phyloP scores from a whole-genome alignment of 2,329 filamentous ascomycete species.

The Zalaria sp. region DNA sequence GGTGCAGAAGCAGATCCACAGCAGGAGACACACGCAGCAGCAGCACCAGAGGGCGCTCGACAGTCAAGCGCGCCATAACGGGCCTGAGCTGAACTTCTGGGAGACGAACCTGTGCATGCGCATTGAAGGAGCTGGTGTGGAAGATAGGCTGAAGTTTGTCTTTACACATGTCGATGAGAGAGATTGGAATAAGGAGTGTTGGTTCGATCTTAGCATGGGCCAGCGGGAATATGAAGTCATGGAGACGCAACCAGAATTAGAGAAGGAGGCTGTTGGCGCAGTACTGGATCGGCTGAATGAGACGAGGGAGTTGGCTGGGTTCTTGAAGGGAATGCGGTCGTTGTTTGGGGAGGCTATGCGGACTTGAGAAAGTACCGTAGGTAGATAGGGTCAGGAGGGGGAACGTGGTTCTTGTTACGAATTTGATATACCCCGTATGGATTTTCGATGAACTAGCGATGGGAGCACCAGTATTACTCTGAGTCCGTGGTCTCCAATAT shows the following conservation, averaged over 20 bases:
- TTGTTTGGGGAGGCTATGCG: conserved; percentile 44
- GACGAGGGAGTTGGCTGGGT: conserved; percentile 52
- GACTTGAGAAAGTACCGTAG: no score
- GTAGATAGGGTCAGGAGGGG: no score
- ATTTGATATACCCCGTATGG: no score
- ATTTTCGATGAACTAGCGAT: no score
- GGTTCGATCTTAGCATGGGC: conserved; percentile 80
- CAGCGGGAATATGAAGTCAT: conserved; percentile 74
- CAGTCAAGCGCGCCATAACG: conserved; percentile 73
- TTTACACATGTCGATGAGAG: conserved; percentile 78
- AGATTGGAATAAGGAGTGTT: conserved; percentile 78
- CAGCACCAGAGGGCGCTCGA: conserved; percentile 63
- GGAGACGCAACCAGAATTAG: conserved; percentile 68
- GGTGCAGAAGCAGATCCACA: conserved; percentile 56
- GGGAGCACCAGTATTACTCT: no score
- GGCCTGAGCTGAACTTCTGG: conserved; percentile 93
- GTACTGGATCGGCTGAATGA: conserved; percentile 74
- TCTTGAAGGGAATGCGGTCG: conserved; percentile 73
- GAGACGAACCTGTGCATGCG: conserved; percentile 75
- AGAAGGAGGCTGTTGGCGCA: conserved; percentile 61
- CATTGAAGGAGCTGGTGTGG: conserved; percentile 62
- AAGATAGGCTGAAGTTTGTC: conserved; percentile 78
- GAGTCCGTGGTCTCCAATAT: no score
- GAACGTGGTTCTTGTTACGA: no score
- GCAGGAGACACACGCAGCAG: conserved; percentile 55